A percentile compares a stretch with the other conserved stretches of the same genome.
phyloP scores from a whole-genome alignment of 164 flowering plant genomes.

The Stephania japonica region DNA sequence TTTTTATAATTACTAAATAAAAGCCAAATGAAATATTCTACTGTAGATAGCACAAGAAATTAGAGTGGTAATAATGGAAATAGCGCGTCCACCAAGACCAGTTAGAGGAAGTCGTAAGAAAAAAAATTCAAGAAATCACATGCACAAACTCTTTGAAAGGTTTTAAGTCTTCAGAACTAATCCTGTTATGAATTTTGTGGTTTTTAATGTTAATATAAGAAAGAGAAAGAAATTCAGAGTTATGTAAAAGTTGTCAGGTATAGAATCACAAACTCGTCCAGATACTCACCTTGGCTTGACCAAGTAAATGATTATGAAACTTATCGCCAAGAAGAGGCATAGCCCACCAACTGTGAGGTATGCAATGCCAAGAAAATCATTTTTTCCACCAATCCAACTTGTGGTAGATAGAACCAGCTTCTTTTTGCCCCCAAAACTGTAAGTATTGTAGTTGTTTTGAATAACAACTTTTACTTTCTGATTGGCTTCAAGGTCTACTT shows the following conservation, averaged over 20 bases:
- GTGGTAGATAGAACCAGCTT: constrained; percentile 74
- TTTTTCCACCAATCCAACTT: constrained; percentile 85
- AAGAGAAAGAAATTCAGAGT: neutral
- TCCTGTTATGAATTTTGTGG: neutral
- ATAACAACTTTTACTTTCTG: constrained; percentile 41
- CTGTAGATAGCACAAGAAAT: neutral
- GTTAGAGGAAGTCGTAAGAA: neutral
- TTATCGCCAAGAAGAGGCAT: constrained; percentile 56
- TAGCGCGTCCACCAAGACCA: neutral
- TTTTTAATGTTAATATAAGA: neutral
- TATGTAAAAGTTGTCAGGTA: neutral
- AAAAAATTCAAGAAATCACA: neutral
- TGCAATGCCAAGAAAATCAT: constrained; percentile 73
- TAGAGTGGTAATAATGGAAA: neutral
- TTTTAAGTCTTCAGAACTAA: neutral
- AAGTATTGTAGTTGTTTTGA: constrained; percentile 78
- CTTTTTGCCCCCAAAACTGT: constrained; percentile 71
- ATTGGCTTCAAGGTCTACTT: constrained; percentile 53
- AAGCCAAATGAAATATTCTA: constrained; percentile 1
- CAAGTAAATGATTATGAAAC: constrained; percentile 51
- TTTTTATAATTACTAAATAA: neutral
- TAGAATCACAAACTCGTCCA: neutral
- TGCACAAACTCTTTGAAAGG: neutral
- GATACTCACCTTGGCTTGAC: constrained; percentile 69
- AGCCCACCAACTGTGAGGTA: constrained; percentile 66